Evolutionary conservation across 2,329 filamentous ascomycete species (phyloP), one percentile per base, ranked within the genome.

Genomic region (Epichloe bromicola): DNA sequence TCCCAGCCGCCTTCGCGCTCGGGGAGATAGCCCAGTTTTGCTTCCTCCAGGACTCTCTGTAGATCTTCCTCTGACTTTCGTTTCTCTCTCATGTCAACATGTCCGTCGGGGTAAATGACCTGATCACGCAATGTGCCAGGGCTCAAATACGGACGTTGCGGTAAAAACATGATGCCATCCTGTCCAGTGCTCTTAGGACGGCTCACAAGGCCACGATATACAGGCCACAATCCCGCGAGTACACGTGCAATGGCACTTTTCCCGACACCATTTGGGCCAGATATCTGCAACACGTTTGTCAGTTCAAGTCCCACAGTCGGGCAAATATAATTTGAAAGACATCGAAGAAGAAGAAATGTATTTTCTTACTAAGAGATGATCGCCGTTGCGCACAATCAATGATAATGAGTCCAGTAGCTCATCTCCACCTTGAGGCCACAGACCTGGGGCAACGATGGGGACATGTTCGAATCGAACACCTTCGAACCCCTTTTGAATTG

Each of bases 111-210:
- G 60, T 98, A 98, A 63, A 97, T 96, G 61, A 98, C 88, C 70
- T 98, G 94, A 61, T 98, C 94, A 26, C 93, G 85, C 10, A 97
- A 74, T 1, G 93, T 97, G 37, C 93, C 93, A 20, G 91, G 86
- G 65, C 84, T 91, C 36, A 97, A 79, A 61, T 97, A 97, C 0
- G 91, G 89, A 15, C 91, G 79, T 66, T 98, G 93, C 0, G 93
- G 93, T 11, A 98, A 76, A 70, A 98, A 97, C 90, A 98, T 97
- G 70, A 98, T 95, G 53, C 93, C 93, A 57, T 97, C 91, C 55
- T 84, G 77, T 39, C 89, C 89, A 41, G 80, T 79, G 39, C 73
- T 77, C 61, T 93, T 88, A 3, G 93, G 91, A 1, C 90, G 82
- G 53, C 86, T 94, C 17, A 96, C 88, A 2, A 98, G 75, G 3